These are phyloP conservation scores for Ogataea dorogensis DNA, from an alignment of 805 yeast genomes.

Conservation along the genomic window DNA sequence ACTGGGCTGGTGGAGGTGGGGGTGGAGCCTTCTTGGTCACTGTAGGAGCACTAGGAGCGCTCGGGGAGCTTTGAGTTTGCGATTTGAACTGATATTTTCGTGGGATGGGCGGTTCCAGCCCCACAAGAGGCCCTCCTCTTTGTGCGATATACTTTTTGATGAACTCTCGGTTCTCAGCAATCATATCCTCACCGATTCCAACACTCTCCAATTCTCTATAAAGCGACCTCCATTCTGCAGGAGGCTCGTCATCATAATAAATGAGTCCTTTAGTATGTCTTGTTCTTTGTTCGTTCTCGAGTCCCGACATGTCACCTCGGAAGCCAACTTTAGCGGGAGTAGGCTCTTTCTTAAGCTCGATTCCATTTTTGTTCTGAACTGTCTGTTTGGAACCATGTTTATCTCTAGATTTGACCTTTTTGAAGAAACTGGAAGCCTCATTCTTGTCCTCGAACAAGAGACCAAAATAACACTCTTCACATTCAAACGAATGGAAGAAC, in stretches of 20 bases:
- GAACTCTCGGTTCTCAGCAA: conserved; percentile 80
- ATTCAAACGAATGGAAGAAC: conserved; percentile 91
- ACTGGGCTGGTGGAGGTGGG: conserved; percentile 36
- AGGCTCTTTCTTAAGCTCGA: conserved; percentile 64
- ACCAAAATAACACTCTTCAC: conserved; percentile 87
- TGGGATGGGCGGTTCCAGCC: conserved; percentile 82
- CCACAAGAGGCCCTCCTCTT: conserved; percentile 78
- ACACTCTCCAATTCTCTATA: conserved; percentile 70
- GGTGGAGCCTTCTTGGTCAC: conserved; percentile 36
- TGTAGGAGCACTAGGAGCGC: conserved; percentile 2
- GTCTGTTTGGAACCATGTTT: conserved; percentile 89
- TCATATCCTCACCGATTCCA: conserved; percentile 86
- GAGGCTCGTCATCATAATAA: conserved; percentile 77
- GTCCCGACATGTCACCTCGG: conserved; percentile 50
- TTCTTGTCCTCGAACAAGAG: conserved; percentile 81
- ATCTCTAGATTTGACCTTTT: conserved; percentile 68
- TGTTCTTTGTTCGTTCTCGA: conserved; percentile 49
- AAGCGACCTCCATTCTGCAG: conserved; percentile 78
- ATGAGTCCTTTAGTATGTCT: conserved; percentile 57
- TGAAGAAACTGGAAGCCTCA: conserved; percentile 85
- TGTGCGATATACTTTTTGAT: conserved; percentile 73
- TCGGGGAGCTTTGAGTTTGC: conserved; percentile 3
- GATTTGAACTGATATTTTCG: conserved; percentile 45
- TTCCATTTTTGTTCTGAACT: conserved; percentile 79
- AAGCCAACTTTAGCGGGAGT: conserved; percentile 50